Percentiles rank a stretch among this genome's conserved stretches.
These are phyloP conservation scores for Saraca asoca DNA, from an alignment of 331 rosid species.

Conservation along the genomic window DNA sequence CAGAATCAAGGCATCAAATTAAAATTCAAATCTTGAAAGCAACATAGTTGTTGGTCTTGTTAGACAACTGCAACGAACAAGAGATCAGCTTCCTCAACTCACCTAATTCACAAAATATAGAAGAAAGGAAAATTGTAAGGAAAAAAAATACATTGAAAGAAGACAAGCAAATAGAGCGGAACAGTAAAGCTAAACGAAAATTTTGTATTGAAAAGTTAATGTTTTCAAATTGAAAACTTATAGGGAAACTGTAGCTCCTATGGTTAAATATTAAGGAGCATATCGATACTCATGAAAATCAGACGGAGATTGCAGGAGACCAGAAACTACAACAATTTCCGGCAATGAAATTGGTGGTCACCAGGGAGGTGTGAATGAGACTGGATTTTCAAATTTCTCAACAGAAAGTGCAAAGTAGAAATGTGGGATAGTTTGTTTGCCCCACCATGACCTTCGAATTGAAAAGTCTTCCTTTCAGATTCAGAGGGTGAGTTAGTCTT, in stretches of 20 bases:
- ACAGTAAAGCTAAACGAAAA: conserved; percentile 13
- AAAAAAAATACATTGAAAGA: conserved; percentile 26
- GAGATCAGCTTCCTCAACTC: conserved; percentile 93
- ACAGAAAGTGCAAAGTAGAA: too few relatives aligned
- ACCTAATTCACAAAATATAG: conserved; percentile 43
- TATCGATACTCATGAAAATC: conserved; percentile 76
- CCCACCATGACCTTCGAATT: too few relatives aligned
- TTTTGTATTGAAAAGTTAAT: conserved; percentile 5
- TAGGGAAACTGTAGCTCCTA: conserved; percentile 90
- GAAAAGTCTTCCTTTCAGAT: too few relatives aligned
- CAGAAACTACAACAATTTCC: too few relatives aligned
- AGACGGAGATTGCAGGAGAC: conserved; percentile 36
- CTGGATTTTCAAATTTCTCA: too few relatives aligned
- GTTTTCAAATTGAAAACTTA: conserved; percentile 35
- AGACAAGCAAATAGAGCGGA: conserved; percentile 37
- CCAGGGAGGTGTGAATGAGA: too few relatives aligned
- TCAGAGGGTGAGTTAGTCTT: too few relatives aligned
- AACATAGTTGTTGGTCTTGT: conserved; percentile 73
- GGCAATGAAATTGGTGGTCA: too few relatives aligned
- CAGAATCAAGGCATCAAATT: neutral
- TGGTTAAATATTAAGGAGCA: conserved; percentile 72
- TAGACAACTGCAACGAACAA: conserved; percentile 76
- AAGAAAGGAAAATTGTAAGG: too few relatives aligned
- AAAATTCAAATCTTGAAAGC: conserved; percentile 70
- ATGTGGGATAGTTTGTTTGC: too few relatives aligned